Evolutionary conservation across 768 basidiomycete genomes (phyloP), one percentile per base, ranked within the genome.

Genomic region (Galerina sulciceps): DNA sequence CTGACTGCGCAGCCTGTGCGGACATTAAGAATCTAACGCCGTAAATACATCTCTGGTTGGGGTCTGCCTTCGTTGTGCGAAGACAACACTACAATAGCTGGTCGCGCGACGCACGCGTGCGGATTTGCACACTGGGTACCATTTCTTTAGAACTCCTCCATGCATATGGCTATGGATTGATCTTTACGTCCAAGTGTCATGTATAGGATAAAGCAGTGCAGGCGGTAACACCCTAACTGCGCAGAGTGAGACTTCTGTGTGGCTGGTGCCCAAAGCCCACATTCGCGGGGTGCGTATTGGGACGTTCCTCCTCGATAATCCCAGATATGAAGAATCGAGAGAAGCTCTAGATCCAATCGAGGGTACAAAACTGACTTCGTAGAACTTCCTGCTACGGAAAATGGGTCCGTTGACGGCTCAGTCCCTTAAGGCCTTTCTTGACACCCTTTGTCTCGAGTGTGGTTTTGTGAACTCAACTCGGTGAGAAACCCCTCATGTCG

Each of bases 191-290:
- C 48, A 60, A n/a, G 10, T 43, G 43, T 52, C 57, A 13, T 44
- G 18, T 37, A 53, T 20, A 53, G 26, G 22, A 43, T 40, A 57
- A 37, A 35, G 38, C 51, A 26, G 51, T 52, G 51, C 23, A 42
- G 49, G 45, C 18, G 42, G 53, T 60, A 36, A 55, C 57, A 50
- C 57, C 40, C 53, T 58, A 58, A 55, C 61, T 57, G 49, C 61
- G 52, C 55, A 55, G 45, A 58, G 48, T 45, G 51, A 51, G 56
- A 35, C 8, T 36, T 35, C 41, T 43, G 26, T 31, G 23, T 56
- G 31, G 31, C 43, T 41, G 40, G 42, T 20, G 40, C 35, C 48
- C 34, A 15, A 9, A 31, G 36, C 17, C 17, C 40, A 15, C 22
- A 46, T 48, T 53, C 46, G 52, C 52, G 45, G 58, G 54, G 58